These are phyloP conservation scores for Crithidia expoeki DNA, from an alignment of 208 protist species.

Conservation along the genomic window DNA sequence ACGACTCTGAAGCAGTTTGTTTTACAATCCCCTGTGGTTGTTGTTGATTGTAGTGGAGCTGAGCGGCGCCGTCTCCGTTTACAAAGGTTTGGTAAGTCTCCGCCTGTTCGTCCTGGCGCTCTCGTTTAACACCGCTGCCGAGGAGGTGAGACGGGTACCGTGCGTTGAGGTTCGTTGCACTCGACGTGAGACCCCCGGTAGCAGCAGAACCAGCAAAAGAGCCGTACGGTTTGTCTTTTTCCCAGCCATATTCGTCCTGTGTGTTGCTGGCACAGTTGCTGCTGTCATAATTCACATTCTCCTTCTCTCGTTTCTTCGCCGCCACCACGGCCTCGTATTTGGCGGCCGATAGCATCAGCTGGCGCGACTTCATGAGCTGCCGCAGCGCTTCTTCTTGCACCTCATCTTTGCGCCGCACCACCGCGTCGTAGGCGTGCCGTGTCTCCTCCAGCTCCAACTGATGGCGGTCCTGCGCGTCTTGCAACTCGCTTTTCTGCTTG, in stretches of 20 bases:
- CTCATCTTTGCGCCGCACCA: conserved; percentile 48
- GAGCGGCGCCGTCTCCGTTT: too few species aligned
- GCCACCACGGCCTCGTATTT: conserved; percentile 47
- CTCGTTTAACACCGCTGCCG: conserved; percentile 39
- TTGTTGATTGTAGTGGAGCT: too few species aligned
- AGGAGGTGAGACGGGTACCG: background rate
- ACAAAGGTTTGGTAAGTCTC: too few species aligned
- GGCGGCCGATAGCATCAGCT: conserved; percentile 44
- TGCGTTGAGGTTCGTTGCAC: conserved; percentile 11
- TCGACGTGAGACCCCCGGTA: conserved; percentile 2
- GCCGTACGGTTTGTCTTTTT: background rate
- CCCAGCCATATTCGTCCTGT: background rate
- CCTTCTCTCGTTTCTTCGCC: conserved; percentile 24
- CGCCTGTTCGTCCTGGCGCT: conserved; percentile 27
- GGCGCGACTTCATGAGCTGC: conserved; percentile 51
- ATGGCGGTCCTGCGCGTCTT: conserved; percentile 41
- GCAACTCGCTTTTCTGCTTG: conserved; percentile 47
- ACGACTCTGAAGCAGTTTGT: conserved; percentile 9
- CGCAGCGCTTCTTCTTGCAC: conserved; percentile 57
- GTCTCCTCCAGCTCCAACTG: conserved; percentile 50
- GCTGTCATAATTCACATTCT: conserved; percentile 5
- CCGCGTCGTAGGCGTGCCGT: conserved; percentile 46
- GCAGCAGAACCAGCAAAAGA: background rate
- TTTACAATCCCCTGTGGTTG: background rate
- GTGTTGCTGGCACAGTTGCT: background rate